Evolutionary conservation across 352 stramenopile species (phyloP), one percentile per base, ranked within the genome.

Genomic region (Ochromonadaceae sp.): DNA sequence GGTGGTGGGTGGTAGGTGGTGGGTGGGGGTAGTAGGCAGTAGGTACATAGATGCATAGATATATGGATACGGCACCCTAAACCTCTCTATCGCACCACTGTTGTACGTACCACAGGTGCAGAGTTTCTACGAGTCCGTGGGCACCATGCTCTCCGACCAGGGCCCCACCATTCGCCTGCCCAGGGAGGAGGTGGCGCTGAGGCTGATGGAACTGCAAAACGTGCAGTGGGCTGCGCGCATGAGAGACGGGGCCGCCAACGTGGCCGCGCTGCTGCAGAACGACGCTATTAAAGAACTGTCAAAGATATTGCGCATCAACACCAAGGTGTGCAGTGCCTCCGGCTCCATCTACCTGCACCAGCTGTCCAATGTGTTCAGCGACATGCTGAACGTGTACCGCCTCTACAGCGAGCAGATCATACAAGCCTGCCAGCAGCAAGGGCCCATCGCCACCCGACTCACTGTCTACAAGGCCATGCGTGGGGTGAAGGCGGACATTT

Each of bases 301-400:
- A 52, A 97, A 98, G 79, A 98, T 98, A 65, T 82, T 98, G 31
- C 93, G 92, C 65, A 97, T 87, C 22, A 98, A 99, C 70, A 91
- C 91, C 34, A 85, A 84, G 41, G 87, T 98, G 42, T 98, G 92
- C 78, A 84, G 84, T 59, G 81, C 90, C 12, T 87, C 97, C 62
- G 91, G 90, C 2, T 88, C 93, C 38, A 83, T 96, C 31, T 98
- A 96, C 72, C 93, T 93, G 46, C 86, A 87, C 65, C 92, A 99
- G 78, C 87, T 99, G 67, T 86, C 89, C 68, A 88, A 83, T 61
- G 93, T 98, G 70, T 99, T 97, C 75, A 81, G 96, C 59, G 92
- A 99, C 72, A 90, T 98, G 80, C 77, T 98, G 26, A 97, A 97
- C 71, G 86, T 99, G 12, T 99, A 98, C 75, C 90, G 88, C 67